Base-by-base conservation (phyloP, 106 monocot species). In the Dendrobium officinale region DNA sequence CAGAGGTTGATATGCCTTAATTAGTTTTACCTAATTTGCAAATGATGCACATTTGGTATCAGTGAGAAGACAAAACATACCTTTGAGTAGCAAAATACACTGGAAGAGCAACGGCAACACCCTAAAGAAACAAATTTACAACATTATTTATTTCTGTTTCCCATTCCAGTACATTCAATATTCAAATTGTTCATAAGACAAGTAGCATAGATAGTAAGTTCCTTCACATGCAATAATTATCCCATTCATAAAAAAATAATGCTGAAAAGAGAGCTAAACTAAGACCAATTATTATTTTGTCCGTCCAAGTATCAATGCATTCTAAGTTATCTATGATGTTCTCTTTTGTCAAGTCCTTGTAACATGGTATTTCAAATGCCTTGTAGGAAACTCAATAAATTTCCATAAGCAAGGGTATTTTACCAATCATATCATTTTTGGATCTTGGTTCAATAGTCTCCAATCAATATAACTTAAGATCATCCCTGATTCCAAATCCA, bases 21-120 rank as follows among this genome's bases (percentile, higher is more conserved):
- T 20, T 31, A 31, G 31, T 43, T 72, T 70, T 67, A 27, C 26
- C 20, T 67, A 67, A 31, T 37, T 70, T 70, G 18, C 2, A 42
- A 74, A 74, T 74, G 41, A 43, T 19, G 6, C 74, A 42, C 6
- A 74, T 74, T 8, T 43, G 20, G 18, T 7, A 74, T 42, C 70
- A 70, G 16, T 37, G 31, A 70, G 43, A 44, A 13, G 6, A 42
- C 41, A 77, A 51, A 42, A 13, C 31, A 68, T 85, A 99, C 99
- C 95, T 99, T 82, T 90, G 81, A 26, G 99, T 99, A 31, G 99
- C 99, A 90, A 99, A 99, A 85, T 99, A 93, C 27, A 99, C 84
- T 80, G 99, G 99, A 81, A 99, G 95, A 78, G 99, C 99, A 80
- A 99, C 95, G 82, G 99, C 99, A 95, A 99, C 88, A 42, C 99